Conservation (phyloP, 106 monocot species). For the Xerophyta viscosa region DNA sequence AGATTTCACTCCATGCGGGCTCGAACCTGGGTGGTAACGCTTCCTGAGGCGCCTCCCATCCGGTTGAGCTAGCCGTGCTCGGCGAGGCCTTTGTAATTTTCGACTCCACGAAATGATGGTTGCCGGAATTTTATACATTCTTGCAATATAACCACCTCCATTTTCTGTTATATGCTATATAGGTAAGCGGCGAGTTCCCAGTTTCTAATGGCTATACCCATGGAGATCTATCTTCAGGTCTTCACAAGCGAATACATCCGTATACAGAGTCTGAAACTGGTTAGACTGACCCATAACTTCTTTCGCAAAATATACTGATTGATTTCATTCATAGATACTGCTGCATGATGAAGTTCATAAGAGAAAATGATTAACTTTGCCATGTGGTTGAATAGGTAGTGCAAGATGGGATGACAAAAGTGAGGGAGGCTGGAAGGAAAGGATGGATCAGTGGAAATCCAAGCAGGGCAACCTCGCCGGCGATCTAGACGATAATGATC, state of each 20-base stretch:
- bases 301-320: too few species aligned
- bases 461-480: constrained; percentile 47
- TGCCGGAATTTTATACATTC: too few species aligned
- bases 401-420: constrained; percentile 60
- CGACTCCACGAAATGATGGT: too few species aligned
- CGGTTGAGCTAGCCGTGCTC: too few species aligned
- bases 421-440: constrained; percentile 68
- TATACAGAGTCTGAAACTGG: constrained; percentile 75
- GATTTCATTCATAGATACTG: too few species aligned
- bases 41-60: too few species aligned
- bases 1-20: too few species aligned
- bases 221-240: constrained; percentile 48
- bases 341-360: too few species aligned
- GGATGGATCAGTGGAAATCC: constrained; percentile 88
- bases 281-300: constrained; percentile 2
- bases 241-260: constrained; percentile 83
- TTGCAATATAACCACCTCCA: too few species aligned
- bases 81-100: too few species aligned
- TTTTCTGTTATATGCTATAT: constrained; percentile 5
- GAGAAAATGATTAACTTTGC: too few species aligned
- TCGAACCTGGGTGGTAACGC: too few species aligned
- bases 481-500: constrained; percentile 60
- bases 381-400: constrained; percentile 28
- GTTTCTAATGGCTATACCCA: constrained; percentile 33
- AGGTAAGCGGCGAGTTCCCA: constrained; percentile 88